Evolutionary conservation across 768 basidiomycete species (phyloP), one percentile per base, ranked within the genome.

Genomic region (Tulasnella sp.): DNA sequence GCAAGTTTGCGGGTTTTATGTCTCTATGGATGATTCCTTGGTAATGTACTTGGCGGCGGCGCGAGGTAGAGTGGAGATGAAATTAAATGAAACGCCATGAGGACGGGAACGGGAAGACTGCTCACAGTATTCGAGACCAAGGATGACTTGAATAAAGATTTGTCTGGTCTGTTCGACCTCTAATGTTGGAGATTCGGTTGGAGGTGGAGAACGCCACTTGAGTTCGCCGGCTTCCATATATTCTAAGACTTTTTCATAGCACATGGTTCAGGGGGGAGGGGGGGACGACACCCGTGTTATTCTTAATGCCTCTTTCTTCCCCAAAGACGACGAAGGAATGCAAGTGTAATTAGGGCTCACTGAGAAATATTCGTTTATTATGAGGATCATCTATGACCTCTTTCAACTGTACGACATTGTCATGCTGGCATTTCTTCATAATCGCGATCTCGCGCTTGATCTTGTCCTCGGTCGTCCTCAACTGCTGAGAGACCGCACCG

Each of bases 241-340:
- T 81, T 99, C 97, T 90, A 99, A 93, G 42, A 98, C 96, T 97
- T n/a, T n/a, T n/a, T n/a, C n/a, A n/a, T n/a, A n/a, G n/a, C n/a
- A n/a, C n/a, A n/a, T n/a, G n/a, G n/a, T n/a, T n/a, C n/a, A n/a
- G 80, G 19, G 29, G 3, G 38, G 17, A 31, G 31, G 36, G 64
- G 22, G 7, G 38, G 38, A 19, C 58, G 37, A 22, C 36, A 64
- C 45, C 8, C 5, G 38, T 54, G n/a, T 52, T 38, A 40, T 71
- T 49, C 49, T 29, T 11, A n/a, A 14, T 36, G 31, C 14, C 73
- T 12, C 3, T 1, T 45, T 12, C 17, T 45, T 73, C 34, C 38
- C 72, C 17, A 42, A 75, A 84, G 76, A 84, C 81, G 67, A 75
- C 15, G 74, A 58, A 78, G 19, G 42, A 54, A 71, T 17, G 31